Conservation (phyloP, 2,329 filamentous ascomycete species). For the Harringtonia lauricola region DNA sequence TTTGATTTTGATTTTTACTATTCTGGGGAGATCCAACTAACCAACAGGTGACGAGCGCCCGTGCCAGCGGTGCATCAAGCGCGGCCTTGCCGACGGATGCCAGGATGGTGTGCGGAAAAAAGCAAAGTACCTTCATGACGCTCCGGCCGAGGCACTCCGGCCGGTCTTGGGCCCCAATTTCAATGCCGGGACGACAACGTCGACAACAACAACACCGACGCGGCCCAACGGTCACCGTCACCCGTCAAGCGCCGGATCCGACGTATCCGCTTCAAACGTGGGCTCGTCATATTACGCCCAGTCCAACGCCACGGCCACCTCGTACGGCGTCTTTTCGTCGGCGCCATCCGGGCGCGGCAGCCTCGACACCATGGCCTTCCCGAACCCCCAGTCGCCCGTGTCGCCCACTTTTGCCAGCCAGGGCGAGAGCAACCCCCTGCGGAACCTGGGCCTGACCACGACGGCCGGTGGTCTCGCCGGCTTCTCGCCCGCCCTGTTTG, state of each 20-base stretch:
- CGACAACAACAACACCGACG: constrained; percentile 33
- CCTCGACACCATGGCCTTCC: constrained; percentile 43
- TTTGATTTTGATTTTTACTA: constrained; percentile 4
- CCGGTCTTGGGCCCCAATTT: constrained; percentile 69
- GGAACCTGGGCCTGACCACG: constrained; percentile 35
- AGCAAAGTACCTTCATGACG: constrained; percentile 97
- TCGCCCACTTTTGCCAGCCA: constrained; percentile 59
- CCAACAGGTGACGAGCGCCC: constrained; percentile 80
- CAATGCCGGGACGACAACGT: constrained; percentile 29
- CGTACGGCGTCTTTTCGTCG: constrained; percentile 41
- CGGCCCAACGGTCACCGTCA: constrained; percentile 35
- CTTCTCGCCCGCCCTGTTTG: constrained; percentile 58
- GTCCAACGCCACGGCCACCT: constrained; percentile 28
- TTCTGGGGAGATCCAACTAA: constrained; percentile 3
- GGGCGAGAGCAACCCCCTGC: constrained; percentile 28
- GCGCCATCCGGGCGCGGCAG: constrained; percentile 29
- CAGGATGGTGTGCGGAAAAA: constrained; percentile 97
- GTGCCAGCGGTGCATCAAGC: constrained; percentile 88
- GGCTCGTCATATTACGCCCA: constrained; percentile 32
- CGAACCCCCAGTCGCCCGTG: constrained; percentile 59
- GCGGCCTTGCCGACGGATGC: constrained; percentile 80
- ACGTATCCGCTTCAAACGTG: constrained; percentile 28
- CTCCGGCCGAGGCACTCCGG: constrained; percentile 76
- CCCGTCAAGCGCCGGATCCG: constrained; percentile 33
- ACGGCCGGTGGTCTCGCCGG: constrained; percentile 37